Base-by-base conservation (phyloP, 305 asterid species). In the Plantago coronopus region DNA sequence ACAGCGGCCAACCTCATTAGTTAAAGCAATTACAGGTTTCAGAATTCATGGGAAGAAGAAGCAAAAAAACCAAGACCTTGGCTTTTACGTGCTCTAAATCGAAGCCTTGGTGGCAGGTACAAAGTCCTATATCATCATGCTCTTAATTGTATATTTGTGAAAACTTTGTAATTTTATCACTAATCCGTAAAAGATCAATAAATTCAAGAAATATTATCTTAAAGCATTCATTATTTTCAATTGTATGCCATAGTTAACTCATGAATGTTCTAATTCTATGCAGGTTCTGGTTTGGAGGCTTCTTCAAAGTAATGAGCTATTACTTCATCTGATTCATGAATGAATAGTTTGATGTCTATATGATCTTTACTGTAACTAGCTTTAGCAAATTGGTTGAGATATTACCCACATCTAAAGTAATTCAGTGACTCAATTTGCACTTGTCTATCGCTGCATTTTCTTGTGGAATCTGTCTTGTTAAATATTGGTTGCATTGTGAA, bases 31-130 rank as follows among this genome's bases (percentile, higher is more conserved):
- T 68, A 42, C 60, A 91, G 97, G 80, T 89, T 93, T 76, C 97
- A 82, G 63, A 76, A 67, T 31, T 79, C 86, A 59, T 93, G 96
- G 99, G 83, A 72, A 57, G 89, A 87, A 68, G 99, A 93, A 79
- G 59, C 79, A 67, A 83, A 61, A 69, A 79, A 81, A 83, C 42
- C 88, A 63, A 85, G 78, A 66, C 96, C 97, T 45, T 87, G 99
- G 96, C 91, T 93, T 74, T 83, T 93, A 75, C 83, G 89, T 69
- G 94, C 96, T 59, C 76, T 93, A 79, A 79, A 89, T 64, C 72
- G 73, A 66, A 81, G 95, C 75, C 89, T 89, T 71, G 97, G 99
- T 38, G 87, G 94, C 74, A 85, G 97, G 98, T 91, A 81, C 60
- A 27, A 25, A 63, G 17, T 61, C 63, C 21, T 47, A 50, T 51